A percentile compares a stretch with the other conserved stretches of the same genome.
Conservation (phyloP, 805 yeast species). For the Kodamaea nitidulidarum region DNA sequence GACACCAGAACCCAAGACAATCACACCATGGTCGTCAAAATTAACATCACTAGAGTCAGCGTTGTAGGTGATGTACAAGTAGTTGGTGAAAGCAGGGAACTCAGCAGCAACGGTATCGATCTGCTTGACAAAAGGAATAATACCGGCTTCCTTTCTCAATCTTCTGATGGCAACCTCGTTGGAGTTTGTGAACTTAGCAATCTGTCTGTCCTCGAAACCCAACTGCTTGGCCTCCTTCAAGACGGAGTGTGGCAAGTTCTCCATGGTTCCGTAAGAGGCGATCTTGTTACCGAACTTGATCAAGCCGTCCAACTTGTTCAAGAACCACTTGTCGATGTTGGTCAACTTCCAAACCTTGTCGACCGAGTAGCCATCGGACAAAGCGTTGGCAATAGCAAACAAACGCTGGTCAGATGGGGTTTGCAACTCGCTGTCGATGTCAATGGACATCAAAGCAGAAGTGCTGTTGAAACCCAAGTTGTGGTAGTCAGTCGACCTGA, state of each 20-base stretch:
- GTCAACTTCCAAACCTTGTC: conserved; percentile 90
- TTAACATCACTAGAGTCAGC: conserved; percentile 82
- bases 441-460: conserved; percentile 81
- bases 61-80: conserved; percentile 90
- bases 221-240: conserved; percentile 89
- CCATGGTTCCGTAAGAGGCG: conserved; percentile 51
- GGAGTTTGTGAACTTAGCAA: conserved; percentile 82
- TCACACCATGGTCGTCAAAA: conserved; percentile 90
- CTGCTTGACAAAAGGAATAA: conserved; percentile 90
- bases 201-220: conserved; percentile 95
- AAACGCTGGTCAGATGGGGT: conserved; percentile 97
- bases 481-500: conserved; percentile 92
- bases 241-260: conserved; percentile 56
- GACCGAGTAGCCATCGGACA: conserved; percentile 82
- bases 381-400: conserved; percentile 94
- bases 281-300: conserved; percentile 67
- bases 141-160: conserved; percentile 79
- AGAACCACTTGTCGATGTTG: conserved; percentile 93
- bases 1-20: conserved; percentile 97
- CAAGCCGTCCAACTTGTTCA: conserved; percentile 75
- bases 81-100: conserved; percentile 95
- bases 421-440: conserved; percentile 87
- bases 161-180: conserved; percentile 92
- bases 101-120: conserved; percentile 99
- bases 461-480: conserved; percentile 91